Conservation (phyloP, 129 eudicot genomes). For the Artemisia annua region DNA sequence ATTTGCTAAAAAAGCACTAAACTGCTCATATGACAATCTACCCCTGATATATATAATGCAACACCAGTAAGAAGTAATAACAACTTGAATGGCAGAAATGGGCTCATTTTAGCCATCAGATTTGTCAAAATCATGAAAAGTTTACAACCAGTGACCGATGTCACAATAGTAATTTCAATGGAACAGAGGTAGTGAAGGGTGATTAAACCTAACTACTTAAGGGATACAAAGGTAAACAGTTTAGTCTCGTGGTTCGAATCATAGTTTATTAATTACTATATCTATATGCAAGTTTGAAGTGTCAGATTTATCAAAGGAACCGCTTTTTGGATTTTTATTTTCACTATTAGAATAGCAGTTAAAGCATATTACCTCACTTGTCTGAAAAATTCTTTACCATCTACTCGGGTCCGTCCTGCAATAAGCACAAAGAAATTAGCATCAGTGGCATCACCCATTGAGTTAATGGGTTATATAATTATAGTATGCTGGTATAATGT, state of each 20-base stretch:
- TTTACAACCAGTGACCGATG: not conserved
- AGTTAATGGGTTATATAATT: too few species aligned
- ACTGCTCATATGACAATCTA: constrained; percentile 91
- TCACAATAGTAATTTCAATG: not conserved
- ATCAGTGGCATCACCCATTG: not conserved
- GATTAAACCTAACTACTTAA: not conserved
- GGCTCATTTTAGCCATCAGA: too few species aligned
- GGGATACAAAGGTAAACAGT: not conserved
- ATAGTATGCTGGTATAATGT: too few species aligned
- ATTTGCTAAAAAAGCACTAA: constrained; percentile 89
- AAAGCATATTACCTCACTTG: constrained; percentile 83
- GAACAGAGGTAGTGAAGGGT: not conserved
- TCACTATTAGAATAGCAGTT: constrained; percentile 13
- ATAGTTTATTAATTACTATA: constrained; percentile 2
- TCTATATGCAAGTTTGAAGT: constrained; percentile 5
- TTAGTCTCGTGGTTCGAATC: not conserved
- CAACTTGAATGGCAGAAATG: not conserved
- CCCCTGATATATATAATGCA: constrained; percentile 45
- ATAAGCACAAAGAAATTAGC: constrained; percentile 30
- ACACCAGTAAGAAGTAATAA: not conserved
- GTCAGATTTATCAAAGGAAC: not conserved
- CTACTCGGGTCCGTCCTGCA: constrained; percentile 87
- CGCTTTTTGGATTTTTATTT: constrained; percentile 6
- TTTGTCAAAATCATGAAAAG: not conserved
- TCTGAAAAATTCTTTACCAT: constrained; percentile 95